Conservation (phyloP, 1,139 yeast genomes). For the Geotrichum candidum region DNA sequence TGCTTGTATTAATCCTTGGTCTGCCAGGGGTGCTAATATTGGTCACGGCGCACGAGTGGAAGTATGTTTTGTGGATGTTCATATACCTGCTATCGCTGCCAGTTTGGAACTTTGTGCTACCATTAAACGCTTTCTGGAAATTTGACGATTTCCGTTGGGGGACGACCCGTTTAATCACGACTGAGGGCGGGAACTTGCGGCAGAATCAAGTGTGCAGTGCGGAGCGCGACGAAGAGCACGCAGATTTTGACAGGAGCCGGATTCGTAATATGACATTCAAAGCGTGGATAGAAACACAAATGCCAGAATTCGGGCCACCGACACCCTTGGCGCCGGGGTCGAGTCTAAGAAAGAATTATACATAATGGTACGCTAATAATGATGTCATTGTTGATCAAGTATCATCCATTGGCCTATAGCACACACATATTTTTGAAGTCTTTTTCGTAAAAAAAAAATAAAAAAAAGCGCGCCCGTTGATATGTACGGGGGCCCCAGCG, state of each 20-base stretch:
- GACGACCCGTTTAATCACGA: slow-evolving; percentile 65
- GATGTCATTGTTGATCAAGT: neutral
- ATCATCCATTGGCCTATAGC: neutral
- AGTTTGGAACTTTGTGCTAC: slow-evolving; percentile 84
- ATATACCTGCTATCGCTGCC: slow-evolving; percentile 76
- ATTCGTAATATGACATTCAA: slow-evolving; percentile 12
- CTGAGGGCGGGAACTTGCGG: neutral
- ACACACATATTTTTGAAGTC: neutral
- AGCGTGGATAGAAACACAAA: slow-evolving; percentile 8
- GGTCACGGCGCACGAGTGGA: slow-evolving; percentile 69
- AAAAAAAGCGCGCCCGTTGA: too few species aligned
- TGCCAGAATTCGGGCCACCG: neutral
- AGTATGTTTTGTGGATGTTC: slow-evolving; percentile 71
- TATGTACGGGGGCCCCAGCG: too few species aligned
- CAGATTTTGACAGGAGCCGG: slow-evolving; percentile 7
- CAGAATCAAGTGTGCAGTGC: neutral
- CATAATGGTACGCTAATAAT: neutral
- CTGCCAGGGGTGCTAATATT: slow-evolving; percentile 76
- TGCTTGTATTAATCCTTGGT: slow-evolving; percentile 74
- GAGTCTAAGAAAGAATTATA: neutral
- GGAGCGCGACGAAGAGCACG: neutral
- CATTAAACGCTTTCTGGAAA: slow-evolving; percentile 83
- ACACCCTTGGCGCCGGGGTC: neutral
- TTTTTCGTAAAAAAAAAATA: neutral
- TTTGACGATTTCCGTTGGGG: slow-evolving; percentile 97